A percentile compares a stretch with the other conserved stretches of the same genome.
phyloP scores from a whole-genome alignment of 1,284 basidiomycete genomes.

The Trichosporon faecale region DNA sequence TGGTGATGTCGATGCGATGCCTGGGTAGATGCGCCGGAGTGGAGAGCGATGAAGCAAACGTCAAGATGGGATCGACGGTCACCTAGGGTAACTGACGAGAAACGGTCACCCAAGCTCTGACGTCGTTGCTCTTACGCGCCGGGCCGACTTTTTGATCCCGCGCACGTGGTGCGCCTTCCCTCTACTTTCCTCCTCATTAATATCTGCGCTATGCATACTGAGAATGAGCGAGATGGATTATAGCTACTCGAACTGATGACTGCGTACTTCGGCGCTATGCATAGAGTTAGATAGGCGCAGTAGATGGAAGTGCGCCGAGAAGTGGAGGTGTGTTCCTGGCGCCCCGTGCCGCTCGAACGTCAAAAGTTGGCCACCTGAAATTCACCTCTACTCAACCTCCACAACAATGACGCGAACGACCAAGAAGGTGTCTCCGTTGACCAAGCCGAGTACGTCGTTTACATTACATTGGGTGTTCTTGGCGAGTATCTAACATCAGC shows the following conservation, averaged over 20 bases:
- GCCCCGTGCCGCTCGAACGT: background rate
- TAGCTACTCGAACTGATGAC: no score
- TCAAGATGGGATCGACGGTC: background rate
- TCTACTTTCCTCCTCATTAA: background rate
- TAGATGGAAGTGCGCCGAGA: background rate
- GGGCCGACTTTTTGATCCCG: background rate
- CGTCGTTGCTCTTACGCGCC: slow-evolving; percentile 7
- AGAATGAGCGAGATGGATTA: no score
- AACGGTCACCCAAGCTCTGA: background rate
- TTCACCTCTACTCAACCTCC: background rate
- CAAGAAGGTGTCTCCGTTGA: slow-evolving; percentile 41
- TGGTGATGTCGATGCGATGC: slow-evolving; percentile 14
- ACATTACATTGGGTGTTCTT: no score
- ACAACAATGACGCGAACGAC: slow-evolving; percentile 29
- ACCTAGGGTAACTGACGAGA: background rate
- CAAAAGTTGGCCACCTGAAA: slow-evolving; percentile 16
- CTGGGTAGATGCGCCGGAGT: background rate
- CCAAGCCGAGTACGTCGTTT: slow-evolving; percentile 34
- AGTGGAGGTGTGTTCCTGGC: slow-evolving; percentile 4
- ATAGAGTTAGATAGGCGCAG: background rate
- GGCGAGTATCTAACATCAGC: slow-evolving; percentile 26
- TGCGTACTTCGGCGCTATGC: background rate
- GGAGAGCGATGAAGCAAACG: background rate
- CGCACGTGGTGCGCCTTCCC: background rate
- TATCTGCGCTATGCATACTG: background rate